Evolutionary conservation across 371 early-diverging fungal species (phyloP).

Genomic region (Circinella umbellata): DNA sequence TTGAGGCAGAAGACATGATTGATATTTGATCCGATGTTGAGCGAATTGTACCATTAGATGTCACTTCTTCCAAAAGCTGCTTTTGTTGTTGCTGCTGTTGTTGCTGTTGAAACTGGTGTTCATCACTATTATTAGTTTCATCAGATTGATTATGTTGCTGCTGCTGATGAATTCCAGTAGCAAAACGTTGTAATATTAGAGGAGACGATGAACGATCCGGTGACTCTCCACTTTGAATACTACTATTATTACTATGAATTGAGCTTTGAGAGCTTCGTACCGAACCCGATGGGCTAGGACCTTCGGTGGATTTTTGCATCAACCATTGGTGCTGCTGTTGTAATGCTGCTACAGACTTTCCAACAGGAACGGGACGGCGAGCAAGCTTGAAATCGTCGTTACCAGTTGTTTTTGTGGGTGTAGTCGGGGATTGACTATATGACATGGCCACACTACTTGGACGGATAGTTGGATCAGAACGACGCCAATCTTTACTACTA

Average conservation of each 20-base stretch:
- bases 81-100: background rate
- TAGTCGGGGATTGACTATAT: slow-evolving; percentile 1
- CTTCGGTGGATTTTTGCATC: slow-evolving; percentile 23
- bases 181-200: background rate
- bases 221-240: background rate
- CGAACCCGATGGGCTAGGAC: slow-evolving; percentile 15
- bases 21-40: background rate
- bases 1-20: background rate
- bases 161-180: background rate
- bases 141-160: background rate
- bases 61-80: background rate
- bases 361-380: slow-evolving; percentile 23
- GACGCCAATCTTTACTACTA: slow-evolving; percentile 8
- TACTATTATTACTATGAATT: background rate
- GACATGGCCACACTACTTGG: slow-evolving; percentile 24
- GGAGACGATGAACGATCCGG: background rate
- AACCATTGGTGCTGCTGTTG: slow-evolving; percentile 47
- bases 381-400: slow-evolving; percentile 15
- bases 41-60: background rate
- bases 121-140: background rate
- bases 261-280: slow-evolving; percentile 16
- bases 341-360: slow-evolving; percentile 46
- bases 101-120: background rate
- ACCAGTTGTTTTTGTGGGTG: background rate
- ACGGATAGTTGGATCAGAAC: slow-evolving; percentile 11